Evolutionary conservation across 2,329 filamentous ascomycete genomes (phyloP).

Genomic region (Penicillium sp.): DNA sequence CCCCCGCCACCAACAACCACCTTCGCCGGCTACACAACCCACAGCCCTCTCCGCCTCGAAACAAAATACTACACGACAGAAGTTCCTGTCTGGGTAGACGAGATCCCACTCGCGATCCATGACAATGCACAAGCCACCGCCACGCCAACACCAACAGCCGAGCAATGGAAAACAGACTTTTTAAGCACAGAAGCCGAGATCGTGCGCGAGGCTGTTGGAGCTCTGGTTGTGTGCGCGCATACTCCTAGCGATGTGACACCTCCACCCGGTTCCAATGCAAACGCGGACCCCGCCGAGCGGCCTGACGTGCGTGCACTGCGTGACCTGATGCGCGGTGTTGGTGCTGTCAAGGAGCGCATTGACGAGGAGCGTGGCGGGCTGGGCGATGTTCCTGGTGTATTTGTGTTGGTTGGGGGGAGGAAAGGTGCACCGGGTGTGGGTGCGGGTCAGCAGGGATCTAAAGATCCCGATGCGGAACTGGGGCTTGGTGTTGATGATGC

Average conservation of each 20-base stretch:
- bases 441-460: background rate
- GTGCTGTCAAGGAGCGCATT: conserved; percentile 39
- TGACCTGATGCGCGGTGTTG: conserved; percentile 37
- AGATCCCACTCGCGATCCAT: conserved; percentile 33
- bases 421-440: background rate
- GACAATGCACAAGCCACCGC: conserved; percentile 1
- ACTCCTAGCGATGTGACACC: conserved; percentile 19
- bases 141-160: conserved; percentile 13
- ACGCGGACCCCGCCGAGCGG: background rate
- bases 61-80: conserved; percentile 48
- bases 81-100: conserved; percentile 49
- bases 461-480: conserved; percentile 14
- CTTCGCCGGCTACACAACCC: conserved; percentile 49
- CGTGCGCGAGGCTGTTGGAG: conserved; percentile 47
- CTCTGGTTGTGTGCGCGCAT: conserved; percentile 39
- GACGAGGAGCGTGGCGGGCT: conserved; percentile 43
- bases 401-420: conserved; percentile 33
- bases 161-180: conserved; percentile 43
- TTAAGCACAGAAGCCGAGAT: conserved; percentile 41
- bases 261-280: background rate
- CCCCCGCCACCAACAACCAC: conserved; percentile 22
- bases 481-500: conserved; percentile 12
- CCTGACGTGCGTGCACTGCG: conserved; percentile 29
- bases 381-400: conserved; percentile 39
- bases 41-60: conserved; percentile 40